phyloP scores from a whole-genome alignment of 2,329 filamentous ascomycete genomes.

The Fusarium sp. region DNA sequence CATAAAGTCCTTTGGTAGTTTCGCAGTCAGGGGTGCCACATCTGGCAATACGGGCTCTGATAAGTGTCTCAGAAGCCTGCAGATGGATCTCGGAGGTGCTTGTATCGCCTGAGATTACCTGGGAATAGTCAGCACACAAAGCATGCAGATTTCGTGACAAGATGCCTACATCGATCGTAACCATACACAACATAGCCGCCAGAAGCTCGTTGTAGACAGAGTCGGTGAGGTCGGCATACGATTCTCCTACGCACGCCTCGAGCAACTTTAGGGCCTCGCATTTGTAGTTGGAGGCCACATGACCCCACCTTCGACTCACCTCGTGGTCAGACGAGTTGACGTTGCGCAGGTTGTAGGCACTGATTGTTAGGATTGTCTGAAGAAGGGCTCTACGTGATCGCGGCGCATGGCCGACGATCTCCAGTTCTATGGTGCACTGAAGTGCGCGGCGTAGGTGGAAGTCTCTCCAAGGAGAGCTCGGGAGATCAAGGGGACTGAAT shows the following conservation, averaged over 20 bases:
- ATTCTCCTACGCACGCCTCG: background rate
- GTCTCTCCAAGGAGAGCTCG: background rate
- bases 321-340: background rate
- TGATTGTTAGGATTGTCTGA: background rate
- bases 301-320: background rate
- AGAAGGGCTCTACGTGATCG: background rate
- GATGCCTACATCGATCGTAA: background rate
- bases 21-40: background rate
- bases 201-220: background rate
- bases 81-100: background rate
- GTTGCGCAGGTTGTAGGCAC: background rate
- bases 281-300: background rate
- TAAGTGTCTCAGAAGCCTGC: background rate
- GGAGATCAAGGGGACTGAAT: background rate
- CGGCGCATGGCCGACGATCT: background rate
- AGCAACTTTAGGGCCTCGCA: background rate
- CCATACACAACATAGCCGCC: background rate
- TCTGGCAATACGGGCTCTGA: background rate
- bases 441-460: background rate
- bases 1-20: background rate
- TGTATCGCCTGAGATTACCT: background rate
- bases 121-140: background rate
- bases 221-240: background rate
- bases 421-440: background rate
- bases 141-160: background rate